A percentile compares a stretch with the other conserved stretches of the same genome.
These are phyloP conservation scores for Mycena olivaceomarginata DNA, from an alignment of 768 basidiomycete genomes.

Conservation along the genomic window DNA sequence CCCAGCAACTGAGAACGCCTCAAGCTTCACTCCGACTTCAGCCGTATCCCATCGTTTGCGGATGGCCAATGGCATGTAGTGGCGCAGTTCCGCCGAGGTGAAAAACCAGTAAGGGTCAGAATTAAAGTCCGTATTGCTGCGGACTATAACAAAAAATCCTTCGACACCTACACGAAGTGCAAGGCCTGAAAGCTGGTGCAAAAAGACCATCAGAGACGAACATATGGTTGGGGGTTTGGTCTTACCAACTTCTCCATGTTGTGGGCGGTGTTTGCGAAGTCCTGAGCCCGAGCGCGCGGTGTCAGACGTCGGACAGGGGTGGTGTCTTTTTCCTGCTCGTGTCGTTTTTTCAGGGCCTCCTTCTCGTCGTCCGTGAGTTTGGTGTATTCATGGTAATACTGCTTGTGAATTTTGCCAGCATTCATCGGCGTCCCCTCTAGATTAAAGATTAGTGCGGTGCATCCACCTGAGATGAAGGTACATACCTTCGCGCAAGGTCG, in stretches of 20 bases:
- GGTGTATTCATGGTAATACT: background rate
- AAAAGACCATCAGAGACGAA: background rate
- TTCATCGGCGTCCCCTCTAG: background rate
- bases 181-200: background rate
- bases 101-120: background rate
- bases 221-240: background rate
- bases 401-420: background rate
- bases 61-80: background rate
- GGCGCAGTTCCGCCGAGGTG: background rate
- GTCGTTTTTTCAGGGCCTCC: background rate
- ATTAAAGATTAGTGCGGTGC: background rate
- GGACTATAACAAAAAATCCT: constrained; percentile 1
- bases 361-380: background rate
- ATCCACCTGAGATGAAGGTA: no score
- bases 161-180: background rate
- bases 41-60: background rate
- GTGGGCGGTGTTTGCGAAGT: background rate
- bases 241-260: constrained; percentile 6
- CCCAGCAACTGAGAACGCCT: background rate
- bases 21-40: background rate
- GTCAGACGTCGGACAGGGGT: background rate
- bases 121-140: background rate
- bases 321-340: no score
- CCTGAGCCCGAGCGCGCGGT: background rate
- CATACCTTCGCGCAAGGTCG: background rate